phyloP scores from a whole-genome alignment of 768 basidiomycete species.

The Infundibulicybe gibba region DNA sequence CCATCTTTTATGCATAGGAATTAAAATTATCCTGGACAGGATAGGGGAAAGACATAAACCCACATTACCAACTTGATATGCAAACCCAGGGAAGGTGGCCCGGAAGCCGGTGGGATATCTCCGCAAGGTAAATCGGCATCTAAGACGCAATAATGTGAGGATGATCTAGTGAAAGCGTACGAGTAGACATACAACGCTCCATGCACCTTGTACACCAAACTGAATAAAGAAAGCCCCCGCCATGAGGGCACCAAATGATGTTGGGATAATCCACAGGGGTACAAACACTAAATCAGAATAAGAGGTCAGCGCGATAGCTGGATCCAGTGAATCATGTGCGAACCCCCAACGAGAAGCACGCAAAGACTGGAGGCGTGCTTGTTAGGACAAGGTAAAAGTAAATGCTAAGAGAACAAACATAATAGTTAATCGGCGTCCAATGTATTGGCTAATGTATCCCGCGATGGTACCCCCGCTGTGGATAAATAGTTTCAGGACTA shows the following conservation, averaged over 20 bases:
- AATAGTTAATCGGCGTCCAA: constrained; percentile 84
- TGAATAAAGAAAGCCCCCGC: constrained; percentile 71
- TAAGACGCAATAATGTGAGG: constrained; percentile 6
- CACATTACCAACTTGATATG: constrained; percentile 54
- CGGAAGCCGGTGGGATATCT: constrained; percentile 75
- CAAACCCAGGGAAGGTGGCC: constrained; percentile 64
- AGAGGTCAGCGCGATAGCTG: too few relatives aligned
- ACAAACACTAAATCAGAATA: constrained; percentile 38
- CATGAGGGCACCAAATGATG: constrained; percentile 49
- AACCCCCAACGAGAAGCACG: not conserved
- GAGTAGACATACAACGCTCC: constrained; percentile 51
- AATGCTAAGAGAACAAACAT: constrained; percentile 32
- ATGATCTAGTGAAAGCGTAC: not conserved
- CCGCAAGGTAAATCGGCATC: constrained; percentile 64
- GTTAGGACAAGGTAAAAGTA: not conserved
- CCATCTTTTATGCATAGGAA: constrained; percentile 37
- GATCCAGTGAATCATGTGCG: not conserved
- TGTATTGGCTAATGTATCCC: constrained; percentile 68
- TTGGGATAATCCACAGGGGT: constrained; percentile 67
- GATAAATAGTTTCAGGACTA: too few relatives aligned
- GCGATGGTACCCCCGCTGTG: constrained; percentile 66
- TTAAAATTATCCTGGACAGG: too few relatives aligned
- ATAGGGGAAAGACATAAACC: not conserved
- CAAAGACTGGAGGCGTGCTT: not conserved
- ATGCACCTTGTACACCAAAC: constrained; percentile 70